Base-by-base conservation (phyloP, 345 rosid genomes). In the Sisymbrium altissimum region DNA sequence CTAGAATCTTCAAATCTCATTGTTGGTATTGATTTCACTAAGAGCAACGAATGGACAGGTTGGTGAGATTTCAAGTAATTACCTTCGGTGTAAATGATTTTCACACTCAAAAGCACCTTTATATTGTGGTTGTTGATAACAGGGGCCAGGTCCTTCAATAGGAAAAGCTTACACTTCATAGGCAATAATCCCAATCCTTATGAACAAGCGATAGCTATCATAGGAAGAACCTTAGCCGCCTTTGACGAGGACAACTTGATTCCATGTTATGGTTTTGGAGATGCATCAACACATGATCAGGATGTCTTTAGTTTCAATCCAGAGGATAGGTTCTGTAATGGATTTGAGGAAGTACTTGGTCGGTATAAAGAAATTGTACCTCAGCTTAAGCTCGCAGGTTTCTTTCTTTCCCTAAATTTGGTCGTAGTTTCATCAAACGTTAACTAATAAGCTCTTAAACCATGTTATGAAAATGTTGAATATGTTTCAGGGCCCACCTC, bases 31-130 rank as follows among this genome's bases (percentile, higher is more conserved):
- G 99, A 95, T 86, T 92, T 92, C 79, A 95, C 99, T 6, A 95
- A 95, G 85, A 95, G 99, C 83, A 95, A 95, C 6, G 97, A 90
- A 63, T 95, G 99, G 99, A 95, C 99, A 81, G 99, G 99, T 92
- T 49, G 41, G 60, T 52, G 59, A 48, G 50, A 50, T 5, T 74
- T 61, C 55, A 27, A n/a, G 70, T 19, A 79, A 59, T 53, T 23
- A 81, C 40, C 55, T 44, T 49, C 36, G 12, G 5, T 75, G 7
- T 40, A 44, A 66, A 53, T 40, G 69, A 45, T 66, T 25, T 55
- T 65, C 59, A 57, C 43, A 25, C 55, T 68, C 36, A 30, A 59
- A 30, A 38, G 8, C 19, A 23, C 12, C 1, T 57, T 68, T 45
- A 73, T 80, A 41, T 57, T 54, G 21, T 74, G 68, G 45, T 64